These are phyloP conservation scores for Oxalis stricta DNA, from an alignment of 441 rosid genomes.

Conservation along the genomic window DNA sequence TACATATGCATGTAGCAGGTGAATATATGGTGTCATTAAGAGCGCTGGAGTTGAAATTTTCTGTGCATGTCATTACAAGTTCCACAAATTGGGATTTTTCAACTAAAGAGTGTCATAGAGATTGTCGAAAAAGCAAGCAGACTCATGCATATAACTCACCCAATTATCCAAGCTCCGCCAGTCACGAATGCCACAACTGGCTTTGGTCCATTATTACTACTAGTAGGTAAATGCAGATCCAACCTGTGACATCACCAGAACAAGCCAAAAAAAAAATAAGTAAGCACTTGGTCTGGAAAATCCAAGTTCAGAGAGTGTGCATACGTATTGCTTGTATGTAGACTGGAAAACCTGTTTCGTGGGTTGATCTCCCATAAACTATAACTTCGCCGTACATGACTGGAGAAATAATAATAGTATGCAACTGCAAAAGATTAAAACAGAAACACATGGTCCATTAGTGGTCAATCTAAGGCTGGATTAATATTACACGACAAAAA, in stretches of 20 bases:
- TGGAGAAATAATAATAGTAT: constrained; percentile 70
- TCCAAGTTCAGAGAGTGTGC: not conserved
- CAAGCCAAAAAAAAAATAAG: constrained; percentile 1
- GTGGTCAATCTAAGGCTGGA: not conserved
- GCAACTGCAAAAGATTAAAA: constrained; percentile 48
- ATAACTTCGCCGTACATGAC: constrained; percentile 69
- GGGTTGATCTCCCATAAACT: constrained; percentile 90
- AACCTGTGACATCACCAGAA: constrained; percentile 33
- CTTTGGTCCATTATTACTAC: constrained; percentile 38
- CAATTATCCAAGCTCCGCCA: constrained; percentile 98
- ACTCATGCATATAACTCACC: constrained; percentile 31
- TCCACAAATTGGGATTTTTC: no score
- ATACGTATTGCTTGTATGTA: constrained; percentile 4
- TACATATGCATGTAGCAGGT: constrained; percentile 2
- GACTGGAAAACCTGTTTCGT: constrained; percentile 59
- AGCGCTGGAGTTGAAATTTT: no score
- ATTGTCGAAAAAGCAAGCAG: constrained; percentile 5
- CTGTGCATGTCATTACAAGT: no score
- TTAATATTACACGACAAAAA: not conserved
- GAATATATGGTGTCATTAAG: constrained; percentile 1
- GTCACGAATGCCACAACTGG: constrained; percentile 92
- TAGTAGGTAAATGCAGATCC: constrained; percentile 72
- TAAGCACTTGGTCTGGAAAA: not conserved
- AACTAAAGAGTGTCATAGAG: no score
- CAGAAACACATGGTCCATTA: constrained; percentile 5